Evolutionary conservation across 2,329 filamentous ascomycete genomes (phyloP), one percentile per base, ranked within the genome.

Genomic region (Leptographium lundbergii): DNA sequence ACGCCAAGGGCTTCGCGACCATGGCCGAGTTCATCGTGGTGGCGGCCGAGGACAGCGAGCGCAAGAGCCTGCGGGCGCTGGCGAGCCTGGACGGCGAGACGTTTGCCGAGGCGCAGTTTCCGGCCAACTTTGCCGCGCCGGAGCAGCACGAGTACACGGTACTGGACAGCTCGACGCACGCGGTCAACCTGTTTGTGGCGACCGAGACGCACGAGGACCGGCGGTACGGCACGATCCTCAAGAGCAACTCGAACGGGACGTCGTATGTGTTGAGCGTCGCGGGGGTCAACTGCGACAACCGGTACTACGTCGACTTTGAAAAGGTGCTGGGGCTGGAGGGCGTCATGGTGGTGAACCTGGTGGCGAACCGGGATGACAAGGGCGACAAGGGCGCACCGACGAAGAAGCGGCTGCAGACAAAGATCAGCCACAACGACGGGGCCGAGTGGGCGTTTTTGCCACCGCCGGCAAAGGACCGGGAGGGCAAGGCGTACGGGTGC

Each of bases 181-280:
- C 94, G 1, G 81, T 99, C 60, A 97, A 97, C 73, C 74, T 99
- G 60, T 95, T 97, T 68, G 92, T 97, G 54, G 91, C 88, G 0
- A 89, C 89, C 48, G 86, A 88, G 66, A 80, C 79, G 48, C 75
- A 76, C 4, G 69, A 77, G 56, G 86, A 83, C 22, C 82, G 81
- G 56, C 82, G 87, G 61, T 91, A 88, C 66, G 94, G 94, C 45
- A 87, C 87, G 27, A 89, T 99, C 65, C 84, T 99, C 72, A 99
- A 97, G 81, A 96, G 91, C 69, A 99, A 99, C 75, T 96, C 91
- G 66, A 97, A 99, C 69, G 94, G 94, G 58, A 99, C 94, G 0
- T 94, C 88, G 1, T 99, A 96, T 67, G 89, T 96, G 14, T 76
- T 95, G 63, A 95, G 89, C 71, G 78, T 94, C 27, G 77, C 82